phyloP scores from a whole-genome alignment of 306 rosid species.

The Rosa persica region DNA sequence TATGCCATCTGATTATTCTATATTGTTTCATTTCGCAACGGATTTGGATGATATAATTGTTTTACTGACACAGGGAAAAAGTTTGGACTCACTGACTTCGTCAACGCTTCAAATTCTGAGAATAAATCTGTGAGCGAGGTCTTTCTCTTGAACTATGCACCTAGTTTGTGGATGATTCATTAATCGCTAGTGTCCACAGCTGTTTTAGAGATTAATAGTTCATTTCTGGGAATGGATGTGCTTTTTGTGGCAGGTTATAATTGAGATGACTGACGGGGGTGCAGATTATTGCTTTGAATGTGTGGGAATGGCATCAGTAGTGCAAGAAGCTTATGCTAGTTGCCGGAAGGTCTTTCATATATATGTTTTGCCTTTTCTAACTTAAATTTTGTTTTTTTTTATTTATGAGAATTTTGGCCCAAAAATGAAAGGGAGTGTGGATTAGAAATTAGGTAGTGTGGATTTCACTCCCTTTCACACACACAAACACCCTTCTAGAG shows the following conservation, averaged over 20 bases:
- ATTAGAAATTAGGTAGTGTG: too few species aligned
- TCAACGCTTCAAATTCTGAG: conserved; percentile 40
- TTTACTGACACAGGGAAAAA: conserved; percentile 49
- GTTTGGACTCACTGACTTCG: conserved; percentile 77
- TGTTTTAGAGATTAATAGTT: neutral
- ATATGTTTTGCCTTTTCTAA: too few species aligned
- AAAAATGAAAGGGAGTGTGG: too few species aligned
- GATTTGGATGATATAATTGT: neutral
- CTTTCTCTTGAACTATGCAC: neutral
- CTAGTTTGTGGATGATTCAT: neutral
- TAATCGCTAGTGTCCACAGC: neutral
- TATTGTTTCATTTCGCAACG: neutral
- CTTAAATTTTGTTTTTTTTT: too few species aligned
- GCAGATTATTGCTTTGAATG: conserved; percentile 92
- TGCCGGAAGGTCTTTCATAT: conserved; percentile 55
- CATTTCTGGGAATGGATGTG: neutral
- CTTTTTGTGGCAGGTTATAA: conserved; percentile 42
- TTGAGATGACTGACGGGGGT: conserved; percentile 67
- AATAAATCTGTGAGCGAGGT: conserved; percentile 76
- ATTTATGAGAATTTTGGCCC: too few species aligned
- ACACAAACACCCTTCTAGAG: too few species aligned
- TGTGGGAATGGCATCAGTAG: conserved; percentile 69
- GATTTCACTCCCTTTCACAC: too few species aligned
- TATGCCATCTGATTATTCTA: neutral
- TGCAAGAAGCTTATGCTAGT: conserved; percentile 76